Evolutionary conservation across 441 rosid species (phyloP).

Genomic region (Melastoma candidum): DNA sequence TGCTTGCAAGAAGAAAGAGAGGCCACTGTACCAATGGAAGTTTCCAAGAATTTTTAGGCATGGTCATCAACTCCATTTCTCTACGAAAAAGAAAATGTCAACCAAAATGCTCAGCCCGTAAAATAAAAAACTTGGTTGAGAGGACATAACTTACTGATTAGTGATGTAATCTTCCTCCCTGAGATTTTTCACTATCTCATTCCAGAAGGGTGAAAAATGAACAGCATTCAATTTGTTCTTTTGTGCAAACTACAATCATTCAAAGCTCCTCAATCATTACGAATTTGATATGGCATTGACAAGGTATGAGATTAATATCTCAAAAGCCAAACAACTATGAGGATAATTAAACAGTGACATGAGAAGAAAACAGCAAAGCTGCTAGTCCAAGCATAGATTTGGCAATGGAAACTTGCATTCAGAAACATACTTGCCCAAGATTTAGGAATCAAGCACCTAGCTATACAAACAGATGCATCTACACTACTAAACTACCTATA

Average conservation of each 20-base stretch:
- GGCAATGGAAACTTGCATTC: not conserved
- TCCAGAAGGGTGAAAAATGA: conserved; percentile 92
- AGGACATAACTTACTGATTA: conserved; percentile 50
- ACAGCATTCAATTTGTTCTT: conserved; percentile 73
- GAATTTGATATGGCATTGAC: too few species aligned
- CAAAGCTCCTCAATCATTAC: not conserved
- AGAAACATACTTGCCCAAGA: not conserved
- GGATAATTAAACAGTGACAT: not conserved
- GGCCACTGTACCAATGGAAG: conserved; percentile 95
- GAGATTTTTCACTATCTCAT: conserved; percentile 74
- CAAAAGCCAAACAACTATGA: too few species aligned
- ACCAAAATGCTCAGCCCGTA: conserved; percentile 6
- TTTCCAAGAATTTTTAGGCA: conserved; percentile 90
- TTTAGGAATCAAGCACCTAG: not conserved
- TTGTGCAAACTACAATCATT: conserved; percentile 39
- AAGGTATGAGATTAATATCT: too few species aligned
- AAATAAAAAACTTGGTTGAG: conserved; percentile 9
- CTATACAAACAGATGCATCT: too few species aligned
- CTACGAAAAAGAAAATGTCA: conserved; percentile 24
- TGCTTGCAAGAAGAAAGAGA: conserved; percentile 98
- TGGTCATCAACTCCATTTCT: conserved; percentile 87
- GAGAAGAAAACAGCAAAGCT: not conserved
- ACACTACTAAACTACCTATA: too few species aligned
- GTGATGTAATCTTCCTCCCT: conserved; percentile 94
- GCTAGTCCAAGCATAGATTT: not conserved